A percentile compares a stretch with the other conserved stretches of the same genome.
Evolutionary conservation across 106 monocot species (phyloP).

Genomic region (Allium cepa): DNA sequence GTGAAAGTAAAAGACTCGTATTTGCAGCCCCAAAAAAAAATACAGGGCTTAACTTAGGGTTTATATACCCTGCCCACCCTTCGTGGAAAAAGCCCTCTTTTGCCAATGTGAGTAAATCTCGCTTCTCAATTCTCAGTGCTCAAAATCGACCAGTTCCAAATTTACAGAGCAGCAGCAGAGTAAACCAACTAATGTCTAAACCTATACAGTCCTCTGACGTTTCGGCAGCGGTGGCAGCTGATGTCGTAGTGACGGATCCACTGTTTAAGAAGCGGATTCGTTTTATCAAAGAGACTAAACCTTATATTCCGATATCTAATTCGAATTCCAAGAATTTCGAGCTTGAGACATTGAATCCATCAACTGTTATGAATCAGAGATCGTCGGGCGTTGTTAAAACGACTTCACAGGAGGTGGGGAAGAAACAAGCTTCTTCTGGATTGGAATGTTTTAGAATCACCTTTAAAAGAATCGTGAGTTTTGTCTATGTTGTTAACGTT

Average conservation of each 20-base stretch:
- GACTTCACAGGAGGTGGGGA: conserved; percentile 9
- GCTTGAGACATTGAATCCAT: conserved; percentile 68
- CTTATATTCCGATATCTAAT: conserved; percentile 16
- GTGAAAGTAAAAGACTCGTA: too few relatives aligned
- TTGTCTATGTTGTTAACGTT: background rate
- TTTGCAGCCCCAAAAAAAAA: too few relatives aligned
- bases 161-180: background rate
- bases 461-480: conserved; percentile 90
- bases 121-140: background rate
- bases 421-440: conserved; percentile 30
- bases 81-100: background rate
- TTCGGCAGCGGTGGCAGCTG: conserved; percentile 1
- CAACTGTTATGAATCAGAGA: conserved; percentile 6
- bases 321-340: conserved; percentile 19
- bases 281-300: conserved; percentile 55
- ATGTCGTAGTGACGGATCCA: conserved; percentile 16
- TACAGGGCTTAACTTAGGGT: background rate
- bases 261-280: conserved; percentile 57
- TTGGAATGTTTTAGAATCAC: conserved; percentile 65
- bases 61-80: background rate
- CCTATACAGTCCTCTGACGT: background rate
- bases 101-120: background rate
- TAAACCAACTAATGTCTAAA: background rate
- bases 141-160: background rate
- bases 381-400: background rate